Base-by-base conservation (phyloP, 306 rosid species). In the Neltuma alba region DNA sequence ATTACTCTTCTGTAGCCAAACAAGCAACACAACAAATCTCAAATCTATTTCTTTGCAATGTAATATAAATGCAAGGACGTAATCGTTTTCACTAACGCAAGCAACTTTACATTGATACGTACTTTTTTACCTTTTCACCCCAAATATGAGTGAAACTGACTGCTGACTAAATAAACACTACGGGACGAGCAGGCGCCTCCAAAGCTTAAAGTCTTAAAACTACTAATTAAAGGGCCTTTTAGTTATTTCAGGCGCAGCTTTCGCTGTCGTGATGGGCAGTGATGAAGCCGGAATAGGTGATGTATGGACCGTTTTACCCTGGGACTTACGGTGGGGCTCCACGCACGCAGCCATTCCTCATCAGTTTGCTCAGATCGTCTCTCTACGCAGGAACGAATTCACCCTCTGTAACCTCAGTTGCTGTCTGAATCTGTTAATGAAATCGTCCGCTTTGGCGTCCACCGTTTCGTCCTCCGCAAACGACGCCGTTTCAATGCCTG, bases 321-420 rank as follows among this genome's bases (percentile, higher is more conserved):
- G 3, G 2, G 7, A 6, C 0, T 12, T 60, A 60, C 20, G 13
- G n/a, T 12, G 20, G 6, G 16, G 25, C 4, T 9, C 16, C 64
- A 1, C 64, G 25, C 15, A 4, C 3, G 25, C 5, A 60, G 28
- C 20, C 71, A 3, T 70, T 31, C 21, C 20, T 84, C n/a, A n/a
- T n/a, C 48, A 82, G 6, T 79, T 68, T 45, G 87, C 61, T 40
- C 33, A 58, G 34, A 76, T 68, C 81, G 38, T 72, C 10, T 87
- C 81, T 48, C 83, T 72, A 62, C 96, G 91, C 64, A 86, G 65
- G 40, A 92, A 65, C 10, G 98, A 92, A 4, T 91, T 84, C 6
- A 92, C 79, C 83, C 97, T 88, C 82, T 94, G 98, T 82, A 92
- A 73, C 83, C 70, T 84, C 57, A 94, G 77, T 63, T 94, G 98